Conservation (phyloP, 768 basidiomycete species). For the Termitomyces sp. region DNA sequence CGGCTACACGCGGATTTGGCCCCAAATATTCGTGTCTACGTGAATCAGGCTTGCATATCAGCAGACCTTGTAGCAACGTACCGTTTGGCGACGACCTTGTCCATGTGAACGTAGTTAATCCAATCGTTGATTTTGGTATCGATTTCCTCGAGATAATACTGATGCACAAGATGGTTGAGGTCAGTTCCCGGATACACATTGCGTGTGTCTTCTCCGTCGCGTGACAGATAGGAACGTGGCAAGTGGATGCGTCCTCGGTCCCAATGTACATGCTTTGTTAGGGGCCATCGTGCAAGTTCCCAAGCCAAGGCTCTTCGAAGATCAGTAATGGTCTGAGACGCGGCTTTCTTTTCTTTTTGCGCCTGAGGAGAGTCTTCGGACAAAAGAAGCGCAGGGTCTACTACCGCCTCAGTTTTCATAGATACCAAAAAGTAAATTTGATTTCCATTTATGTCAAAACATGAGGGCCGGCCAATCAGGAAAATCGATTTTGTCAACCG, state of each 20-base stretch:
- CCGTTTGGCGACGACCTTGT: conserved; percentile 25
- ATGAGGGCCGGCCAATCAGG: background rate
- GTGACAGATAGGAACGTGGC: conserved; percentile 31
- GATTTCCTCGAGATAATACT: conserved; percentile 16
- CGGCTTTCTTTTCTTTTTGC: conserved; percentile 18
- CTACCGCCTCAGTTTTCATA: conserved; percentile 10
- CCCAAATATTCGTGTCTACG: conserved; percentile 38
- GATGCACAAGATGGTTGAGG: conserved; percentile 31
- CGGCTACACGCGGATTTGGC: conserved; percentile 36
- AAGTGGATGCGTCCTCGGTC: conserved; percentile 28
- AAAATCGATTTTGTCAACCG: too few species aligned
- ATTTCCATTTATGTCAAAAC: background rate
- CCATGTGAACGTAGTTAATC: conserved; percentile 30
- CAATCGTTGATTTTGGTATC: conserved; percentile 13
- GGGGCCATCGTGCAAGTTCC: conserved; percentile 34
- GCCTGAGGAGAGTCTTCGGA: conserved; percentile 15
- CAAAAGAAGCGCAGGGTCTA: conserved; percentile 11
- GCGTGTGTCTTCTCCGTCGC: conserved; percentile 28
- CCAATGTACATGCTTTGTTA: conserved; percentile 25
- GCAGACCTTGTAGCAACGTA: conserved; percentile 7
- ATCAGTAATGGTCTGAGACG: conserved; percentile 23
- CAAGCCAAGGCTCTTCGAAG: conserved; percentile 29
- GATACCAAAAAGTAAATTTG: background rate
- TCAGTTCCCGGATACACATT: conserved; percentile 25
- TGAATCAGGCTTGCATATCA: background rate